Percentiles rank a stretch among this genome's conserved stretches.
Conservation (phyloP, 1,284 basidiomycete genomes). For the Irpex sp. region DNA sequence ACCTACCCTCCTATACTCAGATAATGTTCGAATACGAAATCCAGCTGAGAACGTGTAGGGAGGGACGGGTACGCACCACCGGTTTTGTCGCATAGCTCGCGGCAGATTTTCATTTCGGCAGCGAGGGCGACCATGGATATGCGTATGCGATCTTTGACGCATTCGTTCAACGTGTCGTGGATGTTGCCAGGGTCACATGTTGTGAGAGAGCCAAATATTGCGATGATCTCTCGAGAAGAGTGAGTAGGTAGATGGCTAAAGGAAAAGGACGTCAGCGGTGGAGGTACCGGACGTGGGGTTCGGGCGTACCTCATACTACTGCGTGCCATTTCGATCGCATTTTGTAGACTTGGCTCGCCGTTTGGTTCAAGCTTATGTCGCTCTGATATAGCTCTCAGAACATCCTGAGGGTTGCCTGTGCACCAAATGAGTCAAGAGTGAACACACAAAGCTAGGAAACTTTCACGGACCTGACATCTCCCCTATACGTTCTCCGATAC, state of each 20-base stretch:
- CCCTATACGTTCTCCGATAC: conserved; percentile 82
- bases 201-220: conserved; percentile 93
- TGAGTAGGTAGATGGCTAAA: conserved; percentile 89
- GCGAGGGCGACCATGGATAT: conserved; percentile 91
- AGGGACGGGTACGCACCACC: conserved; percentile 54
- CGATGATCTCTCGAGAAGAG: conserved; percentile 91
- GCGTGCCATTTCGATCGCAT: conserved; percentile 93
- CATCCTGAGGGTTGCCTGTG: conserved; percentile 91
- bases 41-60: background rate
- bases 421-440: background rate
- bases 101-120: conserved; percentile 97
- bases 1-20: conserved; percentile 41
- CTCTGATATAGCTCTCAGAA: conserved; percentile 81
- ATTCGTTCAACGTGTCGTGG: conserved; percentile 84
- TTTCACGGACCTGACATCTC: conserved; percentile 76
- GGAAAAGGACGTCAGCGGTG: background rate
- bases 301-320: conserved; percentile 77
- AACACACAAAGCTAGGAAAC: background rate
- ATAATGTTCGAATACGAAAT: no score
- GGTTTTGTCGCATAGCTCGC: conserved; percentile 85
- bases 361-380: conserved; percentile 85
- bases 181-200: conserved; percentile 98
- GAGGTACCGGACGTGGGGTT: background rate
- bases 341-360: conserved; percentile 95
- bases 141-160: conserved; percentile 81